Evolutionary conservation across 345 rosid species (phyloP), one percentile per base, ranked within the genome.

Genomic region (Moringa oleifera): DNA sequence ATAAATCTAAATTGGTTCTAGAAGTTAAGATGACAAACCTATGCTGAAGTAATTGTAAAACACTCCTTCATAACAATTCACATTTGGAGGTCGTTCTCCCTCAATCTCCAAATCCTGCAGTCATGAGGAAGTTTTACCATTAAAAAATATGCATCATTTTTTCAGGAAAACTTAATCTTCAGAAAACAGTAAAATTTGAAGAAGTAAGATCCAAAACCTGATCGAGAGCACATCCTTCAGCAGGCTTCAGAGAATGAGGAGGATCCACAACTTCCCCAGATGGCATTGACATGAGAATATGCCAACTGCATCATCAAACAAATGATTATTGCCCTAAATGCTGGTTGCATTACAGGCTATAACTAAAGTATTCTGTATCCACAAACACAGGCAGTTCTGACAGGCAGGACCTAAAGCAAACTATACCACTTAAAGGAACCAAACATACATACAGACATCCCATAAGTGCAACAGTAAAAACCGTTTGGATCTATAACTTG

Each of bases 21-120:
- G 41, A 64, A 58, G 25, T 55, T 49, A 37, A 62, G 16, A 18
- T 45, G 63, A 24, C 62, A 67, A 78, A 90, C 97, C 99, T 75
- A 95, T 81, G 72, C 99, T 91, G 69, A 84, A 95, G 75, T 95
- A 95, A 75, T 89, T 95, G 70, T 91, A 91, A 64, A 95, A 91
- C 21, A 91, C 91, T 72, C 99, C 96, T 73, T 81, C 91, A 61
- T 87, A 83, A 60, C 81, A 81, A 31, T 69, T 80, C 47, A 63
- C 55, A 28, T 76, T 73, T 63, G 83, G 91, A 36, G 89, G 89
- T 71, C 80, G 54, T 47, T 75, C 72, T 68, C 90, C 96, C 8
- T 82, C 94, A 65, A 73, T 74, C 56, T 72, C 77, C 71, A 90
- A 75, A 71, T 77, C 78, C 96, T 83, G 81, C 77, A 71, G 23